Conservation (phyloP, 768 basidiomycete species). For the Tremella yokohamensis region DNA sequence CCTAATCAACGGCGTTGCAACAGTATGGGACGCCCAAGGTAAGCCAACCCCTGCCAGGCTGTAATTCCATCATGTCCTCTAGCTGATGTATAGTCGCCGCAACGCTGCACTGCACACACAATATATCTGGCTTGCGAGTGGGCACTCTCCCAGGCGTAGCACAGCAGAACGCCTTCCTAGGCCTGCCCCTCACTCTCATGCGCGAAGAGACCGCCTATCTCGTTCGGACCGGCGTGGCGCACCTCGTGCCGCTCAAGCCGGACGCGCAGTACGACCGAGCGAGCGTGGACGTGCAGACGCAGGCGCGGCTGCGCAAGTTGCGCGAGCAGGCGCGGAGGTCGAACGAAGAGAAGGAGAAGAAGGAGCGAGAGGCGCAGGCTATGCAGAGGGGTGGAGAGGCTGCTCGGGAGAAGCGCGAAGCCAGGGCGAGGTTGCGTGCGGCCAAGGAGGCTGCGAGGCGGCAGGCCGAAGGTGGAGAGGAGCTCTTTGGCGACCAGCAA, state of each 20-base stretch:
- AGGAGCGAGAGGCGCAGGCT: slow-evolving; percentile 5
- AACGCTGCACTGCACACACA: slow-evolving; percentile 70
- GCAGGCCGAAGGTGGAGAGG: slow-evolving; percentile 7
- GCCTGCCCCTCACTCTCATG: slow-evolving; percentile 79
- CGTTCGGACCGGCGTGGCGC: slow-evolving; percentile 65
- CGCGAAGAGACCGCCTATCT: slow-evolving; percentile 90
- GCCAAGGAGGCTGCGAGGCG: slow-evolving; percentile 23
- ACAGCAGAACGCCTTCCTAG: slow-evolving; percentile 94
- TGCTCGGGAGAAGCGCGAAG: slow-evolving; percentile 68
- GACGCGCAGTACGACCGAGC: slow-evolving; percentile 56
- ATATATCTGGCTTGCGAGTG: slow-evolving; percentile 74
- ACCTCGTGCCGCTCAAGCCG: slow-evolving; percentile 65
- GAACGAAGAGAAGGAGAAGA: slow-evolving; percentile 44
- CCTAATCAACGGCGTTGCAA: slow-evolving; percentile 73
- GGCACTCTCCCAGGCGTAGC: slow-evolving; percentile 92
- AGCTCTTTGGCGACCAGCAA: slow-evolving; percentile 9
- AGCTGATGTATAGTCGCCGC: slow-evolving; percentile 63
- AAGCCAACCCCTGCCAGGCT: too few species aligned
- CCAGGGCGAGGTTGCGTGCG: slow-evolving; percentile 48
- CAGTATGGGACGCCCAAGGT: slow-evolving; percentile 88
- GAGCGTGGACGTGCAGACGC: slow-evolving; percentile 49
- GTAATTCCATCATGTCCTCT: not conserved
- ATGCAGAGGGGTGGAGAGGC: slow-evolving; percentile 57
- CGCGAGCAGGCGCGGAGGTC: slow-evolving; percentile 55
- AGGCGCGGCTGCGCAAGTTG: slow-evolving; percentile 23